Evolutionary conservation across 1,284 basidiomycete species (phyloP).

Genomic region (Leccinum solheimii): DNA sequence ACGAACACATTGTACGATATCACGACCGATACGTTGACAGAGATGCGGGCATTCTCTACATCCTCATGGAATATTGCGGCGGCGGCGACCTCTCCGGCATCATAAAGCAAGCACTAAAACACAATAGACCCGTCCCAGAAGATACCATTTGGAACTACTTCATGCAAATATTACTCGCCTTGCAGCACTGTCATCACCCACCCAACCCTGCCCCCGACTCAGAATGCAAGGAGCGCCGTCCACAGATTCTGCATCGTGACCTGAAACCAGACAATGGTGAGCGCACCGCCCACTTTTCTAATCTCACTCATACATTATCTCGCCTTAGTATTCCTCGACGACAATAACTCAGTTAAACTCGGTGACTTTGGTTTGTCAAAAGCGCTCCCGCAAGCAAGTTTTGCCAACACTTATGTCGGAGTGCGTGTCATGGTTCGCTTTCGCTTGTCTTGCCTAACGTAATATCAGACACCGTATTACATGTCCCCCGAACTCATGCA

Average conservation of each 20-base stretch:
- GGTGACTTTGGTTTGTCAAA: slow-evolving; percentile 97
- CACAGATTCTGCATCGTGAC: slow-evolving; percentile 91
- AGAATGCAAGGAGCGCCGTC: slow-evolving; percentile 51
- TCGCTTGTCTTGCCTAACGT: not conserved
- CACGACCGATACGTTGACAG: slow-evolving; percentile 90
- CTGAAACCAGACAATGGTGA: slow-evolving; percentile 95
- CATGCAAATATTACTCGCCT: slow-evolving; percentile 87
- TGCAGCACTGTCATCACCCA: slow-evolving; percentile 90
- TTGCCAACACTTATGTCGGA: slow-evolving; percentile 96
- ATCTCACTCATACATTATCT: not conserved
- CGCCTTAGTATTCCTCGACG: slow-evolving; percentile 77
- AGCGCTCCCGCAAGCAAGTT: slow-evolving; percentile 81
- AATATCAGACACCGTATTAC: slow-evolving; percentile 87
- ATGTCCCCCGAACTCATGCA: slow-evolving; percentile 98
- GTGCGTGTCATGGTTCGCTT: slow-evolving; percentile 47
- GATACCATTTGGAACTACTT: slow-evolving; percentile 96
- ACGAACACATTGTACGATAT: slow-evolving; percentile 95
- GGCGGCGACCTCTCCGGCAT: slow-evolving; percentile 89
- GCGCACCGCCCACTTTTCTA: slow-evolving; percentile 24
- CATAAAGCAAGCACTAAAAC: slow-evolving; percentile 76
- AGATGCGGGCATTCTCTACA: slow-evolving; percentile 89
- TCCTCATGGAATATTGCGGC: slow-evolving; percentile 96
- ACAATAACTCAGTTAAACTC: slow-evolving; percentile 80
- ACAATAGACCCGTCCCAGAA: slow-evolving; percentile 76
- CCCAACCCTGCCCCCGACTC: slow-evolving; percentile 48